phyloP scores from a whole-genome alignment of 176 grass and related monocot species.

The Aegilops umbellulata region DNA sequence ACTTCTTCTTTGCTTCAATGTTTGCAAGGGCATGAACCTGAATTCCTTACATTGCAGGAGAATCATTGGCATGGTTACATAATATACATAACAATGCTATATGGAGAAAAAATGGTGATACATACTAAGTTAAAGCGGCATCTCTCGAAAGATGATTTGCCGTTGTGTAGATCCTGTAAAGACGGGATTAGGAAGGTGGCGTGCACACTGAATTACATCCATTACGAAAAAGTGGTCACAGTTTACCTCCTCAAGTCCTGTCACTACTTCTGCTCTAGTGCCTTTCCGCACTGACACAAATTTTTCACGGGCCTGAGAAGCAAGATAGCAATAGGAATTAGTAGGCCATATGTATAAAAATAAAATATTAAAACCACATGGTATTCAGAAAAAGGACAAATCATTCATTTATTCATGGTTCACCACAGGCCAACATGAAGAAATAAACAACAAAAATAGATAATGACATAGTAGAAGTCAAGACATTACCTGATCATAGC shows the following conservation, averaged over 20 bases:
- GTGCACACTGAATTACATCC: slow-evolving; percentile 20
- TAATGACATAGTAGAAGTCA: slow-evolving; percentile 21
- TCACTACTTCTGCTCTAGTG: slow-evolving; percentile 71
- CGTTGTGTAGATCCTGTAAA: slow-evolving; percentile 87
- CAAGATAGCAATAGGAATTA: slow-evolving; percentile 37
- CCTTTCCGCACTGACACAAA: slow-evolving; percentile 92
- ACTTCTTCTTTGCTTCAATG: slow-evolving; percentile 96
- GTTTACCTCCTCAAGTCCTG: slow-evolving; percentile 83
- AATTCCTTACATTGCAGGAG: slow-evolving; percentile 50
- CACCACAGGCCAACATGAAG: slow-evolving; percentile 10
- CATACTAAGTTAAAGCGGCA: slow-evolving; percentile 97
- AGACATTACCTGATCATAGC: slow-evolving; percentile 85
- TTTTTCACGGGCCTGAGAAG: slow-evolving; percentile 83
- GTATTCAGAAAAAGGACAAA: slow-evolving; percentile 1
- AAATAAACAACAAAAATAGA: slow-evolving; percentile 20
- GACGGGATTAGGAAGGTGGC: slow-evolving; percentile 18
- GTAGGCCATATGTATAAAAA: not conserved
- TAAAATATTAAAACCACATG: slow-evolving; percentile 20
- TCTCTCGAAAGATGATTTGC: slow-evolving; percentile 89
- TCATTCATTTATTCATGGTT: not conserved
- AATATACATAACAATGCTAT: slow-evolving; percentile 20
- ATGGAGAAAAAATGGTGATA: slow-evolving; percentile 28
- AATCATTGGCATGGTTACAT: slow-evolving; percentile 27
- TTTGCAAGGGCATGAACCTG: slow-evolving; percentile 87
- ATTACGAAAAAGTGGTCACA: not conserved